A percentile compares a stretch with the other conserved stretches of the same genome.
Evolutionary conservation across 2,329 filamentous ascomycete genomes (phyloP).

Genomic region (Curvularia eragrostidis): DNA sequence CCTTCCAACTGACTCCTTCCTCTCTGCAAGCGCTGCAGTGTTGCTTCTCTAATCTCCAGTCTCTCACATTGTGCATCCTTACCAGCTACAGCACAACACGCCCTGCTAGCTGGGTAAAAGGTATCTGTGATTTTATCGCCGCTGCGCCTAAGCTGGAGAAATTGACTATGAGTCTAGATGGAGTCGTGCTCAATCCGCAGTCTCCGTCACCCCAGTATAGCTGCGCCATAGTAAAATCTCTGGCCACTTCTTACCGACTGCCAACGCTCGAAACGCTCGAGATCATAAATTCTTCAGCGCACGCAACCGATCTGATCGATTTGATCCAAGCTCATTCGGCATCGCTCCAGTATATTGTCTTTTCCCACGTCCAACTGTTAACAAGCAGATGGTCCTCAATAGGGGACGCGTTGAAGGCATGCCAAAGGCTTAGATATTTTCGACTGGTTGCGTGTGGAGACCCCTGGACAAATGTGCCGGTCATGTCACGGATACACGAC

Average conservation of each 20-base stretch:
- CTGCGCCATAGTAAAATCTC: constrained; percentile 24
- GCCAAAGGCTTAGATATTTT: constrained; percentile 11
- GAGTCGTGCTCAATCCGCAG: not conserved
- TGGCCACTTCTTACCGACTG: constrained; percentile 23
- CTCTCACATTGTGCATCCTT: constrained; percentile 30
- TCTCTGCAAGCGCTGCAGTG: constrained; percentile 19
- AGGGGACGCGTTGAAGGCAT: constrained; percentile 14
- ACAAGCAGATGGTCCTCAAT: constrained; percentile 28
- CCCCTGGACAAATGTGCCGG: not conserved
- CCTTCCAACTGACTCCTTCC: constrained; percentile 21
- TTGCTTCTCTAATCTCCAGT: constrained; percentile 23
- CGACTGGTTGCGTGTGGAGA: constrained; percentile 17
- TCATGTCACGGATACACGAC: constrained; percentile 5
- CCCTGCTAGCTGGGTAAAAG: constrained; percentile 32
- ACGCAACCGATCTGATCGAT: constrained; percentile 23
- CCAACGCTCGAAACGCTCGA: constrained; percentile 22
- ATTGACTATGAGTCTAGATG: constrained; percentile 32
- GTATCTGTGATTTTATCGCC: constrained; percentile 29
- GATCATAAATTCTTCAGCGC: constrained; percentile 24
- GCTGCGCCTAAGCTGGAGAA: constrained; percentile 24
- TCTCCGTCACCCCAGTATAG: constrained; percentile 19
- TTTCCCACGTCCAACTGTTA: constrained; percentile 22
- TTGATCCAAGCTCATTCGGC: constrained; percentile 24
- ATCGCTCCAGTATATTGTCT: constrained; percentile 20
- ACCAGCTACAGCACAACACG: constrained; percentile 19